Conservation (phyloP, 805 yeast species). For the Starmerella vitae region DNA sequence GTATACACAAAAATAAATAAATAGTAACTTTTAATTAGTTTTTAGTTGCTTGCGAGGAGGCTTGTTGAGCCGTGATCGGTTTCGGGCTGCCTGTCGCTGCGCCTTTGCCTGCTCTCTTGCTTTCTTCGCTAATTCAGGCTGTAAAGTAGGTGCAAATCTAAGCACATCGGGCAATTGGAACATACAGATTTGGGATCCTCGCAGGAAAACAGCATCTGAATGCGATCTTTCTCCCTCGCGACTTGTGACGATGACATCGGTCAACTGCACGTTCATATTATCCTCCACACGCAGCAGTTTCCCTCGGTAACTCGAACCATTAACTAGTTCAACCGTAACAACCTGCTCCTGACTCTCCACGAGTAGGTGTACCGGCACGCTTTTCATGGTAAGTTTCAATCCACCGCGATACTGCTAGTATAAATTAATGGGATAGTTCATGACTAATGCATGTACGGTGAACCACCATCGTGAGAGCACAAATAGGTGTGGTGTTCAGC, state of each 20-base stretch:
- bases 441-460: no score
- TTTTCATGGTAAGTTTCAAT: conserved; percentile 27
- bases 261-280: conserved; percentile 80
- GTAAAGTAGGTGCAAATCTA: conserved; percentile 76
- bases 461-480: no score
- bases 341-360: conserved; percentile 84
- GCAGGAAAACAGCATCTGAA: conserved; percentile 71
- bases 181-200: conserved; percentile 83
- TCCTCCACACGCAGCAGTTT: conserved; percentile 73
- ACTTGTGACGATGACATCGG: conserved; percentile 68
- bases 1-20: no score
- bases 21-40: conserved; percentile 1
- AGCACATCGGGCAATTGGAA: conserved; percentile 80
- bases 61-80: conserved; percentile 1
- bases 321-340: conserved; percentile 64
- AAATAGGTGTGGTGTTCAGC: no score
- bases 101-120: conserved; percentile 1
- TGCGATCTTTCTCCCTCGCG: conserved; percentile 62
- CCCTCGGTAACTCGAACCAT: conserved; percentile 83
- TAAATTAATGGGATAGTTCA: no score
- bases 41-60: conserved; percentile 14
- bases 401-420: no score
- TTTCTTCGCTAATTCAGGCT: conserved; percentile 24
- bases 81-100: neutral
- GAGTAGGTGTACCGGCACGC: conserved; percentile 73